Evolutionary conservation across 1,284 basidiomycete species (phyloP), one percentile per base, ranked within the genome.

Genomic region (Amylostereum areolatum): DNA sequence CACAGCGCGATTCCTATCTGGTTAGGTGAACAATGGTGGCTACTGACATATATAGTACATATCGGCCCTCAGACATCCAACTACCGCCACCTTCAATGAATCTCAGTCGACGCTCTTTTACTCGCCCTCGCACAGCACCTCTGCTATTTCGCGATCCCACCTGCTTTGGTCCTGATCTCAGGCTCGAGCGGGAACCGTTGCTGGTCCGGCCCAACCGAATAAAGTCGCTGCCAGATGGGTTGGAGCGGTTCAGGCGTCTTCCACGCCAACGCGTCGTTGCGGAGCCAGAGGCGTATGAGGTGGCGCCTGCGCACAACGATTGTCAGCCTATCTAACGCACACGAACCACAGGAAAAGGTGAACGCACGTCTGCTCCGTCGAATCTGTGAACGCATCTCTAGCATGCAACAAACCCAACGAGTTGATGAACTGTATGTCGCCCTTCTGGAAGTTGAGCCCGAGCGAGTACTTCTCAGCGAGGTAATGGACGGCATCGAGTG

Each of bases 341-440:
- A n/a, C n/a, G n/a, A n/a, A n/a, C n/a, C n/a, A n/a, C n/a, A n/a
- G n/a, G n/a, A n/a, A n/a, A n/a, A n/a, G n/a, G n/a, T n/a, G n/a
- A n/a, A n/a, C 57, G 44, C 37, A 71, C 70, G 63, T 67, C 46
- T 73, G 64, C 43, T 67, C 62, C 25, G 59, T 55, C 47, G 66
- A 66, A 55, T 75, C 73, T 27, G 59, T 60, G 52, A 74, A 75
- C 3, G 62, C 71, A 53, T 75, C 73, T 51, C 73, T 55, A 10
- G 72, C 72, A 53, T 75, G 73, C 42, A 75, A 61, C 33, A 75
- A 51, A 3, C 71, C 66, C 50, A 74, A 56, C 50, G 66, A 73
- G 54, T 74, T 75, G 61, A 75, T 74, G 57, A 73, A 75, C 55
- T 75, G 73, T 33, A 75, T 74, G 49, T 75, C 73, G 31, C 73